phyloP scores from a whole-genome alignment of 2,329 filamentous ascomycete species.

The Diaporthe capsici region DNA sequence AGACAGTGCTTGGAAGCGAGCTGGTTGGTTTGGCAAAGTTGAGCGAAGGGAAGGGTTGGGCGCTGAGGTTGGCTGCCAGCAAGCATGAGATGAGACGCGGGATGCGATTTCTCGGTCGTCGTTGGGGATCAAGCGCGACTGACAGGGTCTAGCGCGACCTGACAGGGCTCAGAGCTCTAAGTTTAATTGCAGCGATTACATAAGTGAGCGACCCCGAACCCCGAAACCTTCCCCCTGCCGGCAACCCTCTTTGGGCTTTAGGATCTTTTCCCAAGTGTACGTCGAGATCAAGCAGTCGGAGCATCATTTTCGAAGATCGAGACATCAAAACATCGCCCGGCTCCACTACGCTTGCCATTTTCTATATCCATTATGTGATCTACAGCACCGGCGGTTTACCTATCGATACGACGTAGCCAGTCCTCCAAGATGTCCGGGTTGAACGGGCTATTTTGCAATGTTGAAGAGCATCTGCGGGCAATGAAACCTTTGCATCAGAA shows the following conservation, averaged over 20 bases:
- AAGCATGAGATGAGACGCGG: constrained; percentile 26
- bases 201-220: neutral
- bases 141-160: neutral
- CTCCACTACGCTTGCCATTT: too few species aligned
- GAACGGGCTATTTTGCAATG: too few species aligned
- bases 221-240: neutral
- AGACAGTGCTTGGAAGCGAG: neutral
- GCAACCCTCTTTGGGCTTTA: neutral
- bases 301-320: too few species aligned
- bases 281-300: too few species aligned
- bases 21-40: neutral
- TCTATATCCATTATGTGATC: too few species aligned
- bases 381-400: too few species aligned
- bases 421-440: too few species aligned
- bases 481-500: too few species aligned
- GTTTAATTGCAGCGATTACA: neutral
- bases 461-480: too few species aligned
- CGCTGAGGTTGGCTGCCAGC: neutral
- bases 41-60: neutral
- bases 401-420: too few species aligned
- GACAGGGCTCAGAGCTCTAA: constrained; percentile 8
- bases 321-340: too few species aligned
- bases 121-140: constrained; percentile 22
- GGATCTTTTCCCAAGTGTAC: neutral
- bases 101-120: constrained; percentile 13